A percentile compares a stretch with the other conserved stretches of the same genome.
Evolutionary conservation across 495 filamentous ascomycete species (phyloP).

Genomic region (Trichoderma gamsii): DNA sequence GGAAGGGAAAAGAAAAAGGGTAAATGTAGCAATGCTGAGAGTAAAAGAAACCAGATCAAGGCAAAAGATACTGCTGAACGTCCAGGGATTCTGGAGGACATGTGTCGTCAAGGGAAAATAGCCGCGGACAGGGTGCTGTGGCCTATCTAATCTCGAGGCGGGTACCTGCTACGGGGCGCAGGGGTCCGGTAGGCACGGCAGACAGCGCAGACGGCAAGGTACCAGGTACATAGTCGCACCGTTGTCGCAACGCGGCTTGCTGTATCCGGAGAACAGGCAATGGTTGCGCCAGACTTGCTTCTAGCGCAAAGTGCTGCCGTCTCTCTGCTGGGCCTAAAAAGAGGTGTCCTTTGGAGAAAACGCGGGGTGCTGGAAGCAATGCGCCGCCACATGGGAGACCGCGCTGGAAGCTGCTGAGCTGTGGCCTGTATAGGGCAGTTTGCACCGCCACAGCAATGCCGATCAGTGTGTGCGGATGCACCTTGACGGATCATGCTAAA

Average conservation of each 20-base stretch:
- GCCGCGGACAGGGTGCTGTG: not conserved
- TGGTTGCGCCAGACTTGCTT: not conserved
- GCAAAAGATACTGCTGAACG: not conserved
- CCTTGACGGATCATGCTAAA: too few relatives aligned
- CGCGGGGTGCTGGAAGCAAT: not conserved
- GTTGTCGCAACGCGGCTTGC: not conserved
- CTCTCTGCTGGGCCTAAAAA: not conserved
- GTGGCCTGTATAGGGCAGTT: too few relatives aligned
- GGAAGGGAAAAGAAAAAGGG: not conserved
- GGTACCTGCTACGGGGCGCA: not conserved
- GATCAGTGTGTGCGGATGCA: too few relatives aligned
- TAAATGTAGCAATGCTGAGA: not conserved
- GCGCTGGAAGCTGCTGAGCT: not conserved
- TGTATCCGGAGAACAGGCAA: not conserved
- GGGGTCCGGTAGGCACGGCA: not conserved
- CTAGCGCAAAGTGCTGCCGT: not conserved
- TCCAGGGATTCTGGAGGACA: conserved; percentile 14
- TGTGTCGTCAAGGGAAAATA: conserved; percentile 17
- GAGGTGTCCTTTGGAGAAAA: conserved; percentile 1
- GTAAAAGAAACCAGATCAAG: not conserved
- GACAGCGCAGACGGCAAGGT: not conserved
- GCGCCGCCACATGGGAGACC: not conserved
- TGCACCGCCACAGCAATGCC: too few relatives aligned
- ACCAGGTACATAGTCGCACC: not conserved
- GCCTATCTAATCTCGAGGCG: not conserved